These are phyloP conservation scores for Seminavis robusta DNA, from an alignment of 108 stramenopile species.

Conservation along the genomic window DNA sequence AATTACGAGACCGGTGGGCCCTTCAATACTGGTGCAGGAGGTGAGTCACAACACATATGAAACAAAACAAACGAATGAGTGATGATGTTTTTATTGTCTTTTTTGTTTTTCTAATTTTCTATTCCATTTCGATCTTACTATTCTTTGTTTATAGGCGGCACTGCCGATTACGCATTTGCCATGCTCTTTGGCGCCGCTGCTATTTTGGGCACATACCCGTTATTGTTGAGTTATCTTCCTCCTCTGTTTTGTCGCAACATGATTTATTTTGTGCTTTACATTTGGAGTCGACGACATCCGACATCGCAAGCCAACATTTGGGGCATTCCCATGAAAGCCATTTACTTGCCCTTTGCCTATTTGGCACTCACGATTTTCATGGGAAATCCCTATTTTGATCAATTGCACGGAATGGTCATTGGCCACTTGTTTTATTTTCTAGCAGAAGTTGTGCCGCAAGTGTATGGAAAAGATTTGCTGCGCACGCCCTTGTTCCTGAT, in stretches of 20 bases:
- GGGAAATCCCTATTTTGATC: slow-evolving; percentile 56
- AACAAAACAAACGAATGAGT: slow-evolving; percentile 62
- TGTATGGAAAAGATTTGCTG: slow-evolving; percentile 79
- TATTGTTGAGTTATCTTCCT: slow-evolving; percentile 33
- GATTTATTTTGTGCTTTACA: slow-evolving; percentile 79
- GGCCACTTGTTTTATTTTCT: slow-evolving; percentile 91
- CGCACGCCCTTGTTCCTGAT: slow-evolving; percentile 84
- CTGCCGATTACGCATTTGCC: slow-evolving; percentile 55
- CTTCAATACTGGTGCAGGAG: slow-evolving; percentile 88
- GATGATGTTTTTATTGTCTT: background rate
- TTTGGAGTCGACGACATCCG: slow-evolving; percentile 82
- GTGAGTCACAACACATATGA: too few species aligned
- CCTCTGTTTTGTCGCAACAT: slow-evolving; percentile 68
- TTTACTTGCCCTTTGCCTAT: slow-evolving; percentile 82
- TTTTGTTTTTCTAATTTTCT: too few species aligned
- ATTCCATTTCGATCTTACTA: background rate
- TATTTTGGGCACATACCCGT: slow-evolving; percentile 64
- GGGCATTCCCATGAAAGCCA: slow-evolving; percentile 81
- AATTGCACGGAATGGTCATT: slow-evolving; percentile 67
- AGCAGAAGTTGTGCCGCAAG: slow-evolving; percentile 80
- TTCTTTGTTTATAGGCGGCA: slow-evolving; percentile 25
- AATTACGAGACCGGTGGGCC: slow-evolving; percentile 76
- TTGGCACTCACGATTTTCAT: slow-evolving; percentile 69
- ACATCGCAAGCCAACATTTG: slow-evolving; percentile 78
- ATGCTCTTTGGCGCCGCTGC: slow-evolving; percentile 50